Conservation (phyloP, 169 alveolate genomes). For the Plasmodium chabaudi region DNA sequence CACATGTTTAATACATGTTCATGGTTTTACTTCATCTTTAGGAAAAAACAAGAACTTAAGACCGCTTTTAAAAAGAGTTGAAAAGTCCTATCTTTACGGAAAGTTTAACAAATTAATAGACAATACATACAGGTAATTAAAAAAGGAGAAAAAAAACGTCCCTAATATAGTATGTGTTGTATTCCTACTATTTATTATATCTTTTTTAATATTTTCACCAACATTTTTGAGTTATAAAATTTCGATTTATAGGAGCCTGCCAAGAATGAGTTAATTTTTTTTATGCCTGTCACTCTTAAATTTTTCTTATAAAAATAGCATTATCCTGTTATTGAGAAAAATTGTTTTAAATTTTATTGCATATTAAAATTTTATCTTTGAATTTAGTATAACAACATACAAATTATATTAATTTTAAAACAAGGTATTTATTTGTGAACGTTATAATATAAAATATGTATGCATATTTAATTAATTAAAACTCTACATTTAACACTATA, state of each 20-base stretch:
- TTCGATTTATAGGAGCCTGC: conserved; percentile 65
- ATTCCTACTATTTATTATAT: neutral
- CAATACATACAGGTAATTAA: conserved; percentile 62
- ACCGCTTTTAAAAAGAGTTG: conserved; percentile 85
- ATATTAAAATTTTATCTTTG: too few species aligned
- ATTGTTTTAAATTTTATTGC: too few species aligned
- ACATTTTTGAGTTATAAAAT: conserved; percentile 1
- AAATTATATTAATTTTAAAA: too few species aligned
- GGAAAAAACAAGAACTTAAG: conserved; percentile 86
- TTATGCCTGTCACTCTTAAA: neutral
- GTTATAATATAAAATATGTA: too few species aligned
- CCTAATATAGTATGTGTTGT: neutral
- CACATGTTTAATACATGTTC: neutral
- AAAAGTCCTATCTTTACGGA: conserved; percentile 89
- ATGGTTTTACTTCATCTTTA: conserved; percentile 5
- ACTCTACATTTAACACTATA: too few species aligned
- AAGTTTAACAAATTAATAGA: conserved; percentile 82
- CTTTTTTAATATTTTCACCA: too few species aligned
- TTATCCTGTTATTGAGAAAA: neutral
- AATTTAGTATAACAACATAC: too few species aligned
- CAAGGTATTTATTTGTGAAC: too few species aligned
- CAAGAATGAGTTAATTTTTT: conserved; percentile 66
- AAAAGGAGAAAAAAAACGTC: neutral
- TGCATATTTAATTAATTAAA: too few species aligned
- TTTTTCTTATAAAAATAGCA: neutral